Evolutionary conservation across 2,329 filamentous ascomycete species (phyloP), one percentile per base, ranked within the genome.

Genomic region (Aureobasidium pullulans): DNA sequence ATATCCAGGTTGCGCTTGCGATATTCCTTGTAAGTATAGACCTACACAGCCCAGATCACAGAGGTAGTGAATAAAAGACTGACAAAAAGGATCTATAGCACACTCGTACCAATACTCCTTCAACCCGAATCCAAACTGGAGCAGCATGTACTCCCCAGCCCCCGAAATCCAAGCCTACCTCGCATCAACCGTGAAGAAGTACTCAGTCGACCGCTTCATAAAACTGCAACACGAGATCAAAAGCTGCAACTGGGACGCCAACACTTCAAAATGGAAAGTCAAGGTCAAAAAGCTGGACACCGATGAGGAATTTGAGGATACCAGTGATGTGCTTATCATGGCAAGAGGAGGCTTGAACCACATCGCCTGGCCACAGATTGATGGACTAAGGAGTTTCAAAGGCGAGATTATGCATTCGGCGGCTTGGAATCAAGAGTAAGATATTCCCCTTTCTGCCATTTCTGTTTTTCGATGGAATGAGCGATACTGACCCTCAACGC

Each of bases 331-430:
- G 19, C 68, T 82, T 6, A 65, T 81, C 42, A 80, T 80, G 62
- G 78, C 73, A 15, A 69, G 70, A 6, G 79, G 80, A 11, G 74
- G 81, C 19, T 68, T 82, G 37, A 81, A 81, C 64, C 77, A 77
- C 62, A 80, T 75, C 70, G 71, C 74, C 54, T 80, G 77, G 74
- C 82, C 82, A 1, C 73, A 76, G 16, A 76, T 84, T 23, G 74
- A 77, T 0, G 83, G 82, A 0, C 62, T 80, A 0, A 64, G 76
- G 1, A 71, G 70, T n/a, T 86, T 83, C 70, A 69, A 75, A 54
- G 83, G 82, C 8, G 66, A 70, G 7, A 68, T 84, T 4, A 73
- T 84, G 44, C 83, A 86, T 65, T 80, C 80, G 0, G 78, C 83
- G 1, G 73, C 76, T 39, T 86, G 81, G 81, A 76, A 81, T 1